Evolutionary conservation across 1,139 yeast species (phyloP), one percentile per base, ranked within the genome.

Genomic region (Kurtzmaniella natalensis): DNA sequence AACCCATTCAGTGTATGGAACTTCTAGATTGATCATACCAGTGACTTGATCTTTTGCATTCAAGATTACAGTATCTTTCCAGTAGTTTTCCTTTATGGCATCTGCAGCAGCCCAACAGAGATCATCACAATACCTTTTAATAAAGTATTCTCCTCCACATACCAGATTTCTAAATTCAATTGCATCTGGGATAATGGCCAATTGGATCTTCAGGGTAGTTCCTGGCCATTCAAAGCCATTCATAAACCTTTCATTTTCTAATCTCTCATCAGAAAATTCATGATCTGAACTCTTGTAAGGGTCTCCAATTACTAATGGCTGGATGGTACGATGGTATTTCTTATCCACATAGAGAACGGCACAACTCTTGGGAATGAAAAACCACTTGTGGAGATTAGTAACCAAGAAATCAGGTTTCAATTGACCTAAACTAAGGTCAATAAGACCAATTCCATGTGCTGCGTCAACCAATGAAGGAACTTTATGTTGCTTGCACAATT

Each of bases 381-480:
- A 61, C 89, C 89, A 81, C 50, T 83, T 83, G 62, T 82, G 89
- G 21, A 81, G 58, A 47, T 81, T 82, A 27, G 82, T 59, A 11
- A 72, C 67, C 46, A 69, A 72, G 48, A 78, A 81, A 47, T 81
- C 87, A 0, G 88, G 86, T 33, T 64, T 51, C 15, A 74, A 55
- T 2, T 51, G 47, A 1, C 48, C 45, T 31, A 81, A 48, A 36
- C 72, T 63, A 16, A 79, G 43, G 2, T 72, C 40, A 8, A 76
- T 46, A 36, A 76, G 55, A 0, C 92, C 92, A 24, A 76, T 62
- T 1, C 78, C 74, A 51, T 82, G 92, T 3, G 92, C 87, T n/a
- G 81, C 92, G 49, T 82, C 94, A 20, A 81, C 67, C 29, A 78
- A 55, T 3, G 85, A 74, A 30, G 78, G 44, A 6, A 75, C 72